These are phyloP conservation scores for Aspergillus panamensis DNA, from an alignment of 495 filamentous ascomycete species.

Conservation along the genomic window DNA sequence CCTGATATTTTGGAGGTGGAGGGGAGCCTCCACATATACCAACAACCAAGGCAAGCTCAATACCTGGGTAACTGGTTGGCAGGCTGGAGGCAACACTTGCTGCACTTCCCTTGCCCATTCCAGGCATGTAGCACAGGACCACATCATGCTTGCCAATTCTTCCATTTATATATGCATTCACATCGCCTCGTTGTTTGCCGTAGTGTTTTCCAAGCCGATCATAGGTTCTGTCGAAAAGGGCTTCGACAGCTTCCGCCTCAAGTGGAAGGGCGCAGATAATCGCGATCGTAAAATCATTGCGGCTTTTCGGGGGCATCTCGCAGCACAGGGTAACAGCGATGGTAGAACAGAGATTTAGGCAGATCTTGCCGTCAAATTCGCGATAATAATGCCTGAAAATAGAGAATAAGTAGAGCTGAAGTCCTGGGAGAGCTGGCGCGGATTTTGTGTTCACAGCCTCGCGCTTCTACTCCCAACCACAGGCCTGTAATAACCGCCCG, in stretches of 20 bases:
- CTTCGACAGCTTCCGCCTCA: constrained; percentile 29
- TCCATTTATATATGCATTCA: constrained; percentile 32
- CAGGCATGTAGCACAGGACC: constrained; percentile 30
- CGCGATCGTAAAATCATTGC: constrained; percentile 21
- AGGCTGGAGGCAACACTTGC: constrained; percentile 27
- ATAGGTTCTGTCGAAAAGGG: constrained; percentile 30
- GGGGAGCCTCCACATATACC: constrained; percentile 33
- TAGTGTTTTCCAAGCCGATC: constrained; percentile 5
- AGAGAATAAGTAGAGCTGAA: not conserved
- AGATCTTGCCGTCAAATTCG: not conserved
- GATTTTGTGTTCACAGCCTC: not conserved
- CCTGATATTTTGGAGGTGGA: constrained; percentile 4
- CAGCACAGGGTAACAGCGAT: not conserved
- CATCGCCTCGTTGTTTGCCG: constrained; percentile 3
- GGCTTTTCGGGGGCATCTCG: not conserved
- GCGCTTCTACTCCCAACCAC: not conserved
- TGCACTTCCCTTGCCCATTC: constrained; percentile 36
- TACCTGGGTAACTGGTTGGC: constrained; percentile 26
- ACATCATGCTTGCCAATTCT: constrained; percentile 36
- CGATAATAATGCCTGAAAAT: not conserved
- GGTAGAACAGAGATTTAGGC: not conserved
- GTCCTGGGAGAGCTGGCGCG: not conserved
- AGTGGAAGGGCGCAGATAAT: too few relatives aligned
- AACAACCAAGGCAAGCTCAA: constrained; percentile 26
- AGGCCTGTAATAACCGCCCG: not conserved